phyloP scores from a whole-genome alignment of 805 yeast genomes.

The Brettanomyces bruxellensis region DNA sequence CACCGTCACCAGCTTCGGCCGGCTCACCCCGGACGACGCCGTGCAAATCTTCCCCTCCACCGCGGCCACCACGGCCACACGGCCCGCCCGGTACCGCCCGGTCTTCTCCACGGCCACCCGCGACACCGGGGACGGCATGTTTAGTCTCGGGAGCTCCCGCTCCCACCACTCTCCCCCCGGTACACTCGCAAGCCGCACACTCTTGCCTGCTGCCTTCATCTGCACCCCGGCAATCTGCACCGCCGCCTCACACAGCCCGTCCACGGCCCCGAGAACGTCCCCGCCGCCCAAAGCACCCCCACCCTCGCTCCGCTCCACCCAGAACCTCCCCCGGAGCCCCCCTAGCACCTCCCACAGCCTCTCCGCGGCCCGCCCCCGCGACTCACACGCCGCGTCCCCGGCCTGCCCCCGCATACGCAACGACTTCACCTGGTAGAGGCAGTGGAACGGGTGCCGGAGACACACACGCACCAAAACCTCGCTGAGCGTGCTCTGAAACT shows the following conservation, averaged over 20 bases:
- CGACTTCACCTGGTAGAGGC: constrained; percentile 54
- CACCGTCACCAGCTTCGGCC: constrained; percentile 70
- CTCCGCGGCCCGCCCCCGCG: constrained; percentile 45
- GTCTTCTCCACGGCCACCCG: constrained; percentile 32
- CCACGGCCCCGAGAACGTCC: constrained; percentile 32
- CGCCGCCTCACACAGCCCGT: constrained; percentile 40
- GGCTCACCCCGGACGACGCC: constrained; percentile 79
- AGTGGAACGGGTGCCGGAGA: constrained; percentile 59
- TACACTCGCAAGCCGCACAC: constrained; percentile 27
- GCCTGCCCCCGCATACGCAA: constrained; percentile 29
- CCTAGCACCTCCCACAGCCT: constrained; percentile 35
- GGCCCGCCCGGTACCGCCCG: constrained; percentile 29
- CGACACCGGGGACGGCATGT: constrained; percentile 63
- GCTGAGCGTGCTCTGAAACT: constrained; percentile 49
- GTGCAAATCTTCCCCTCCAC: constrained; percentile 41
- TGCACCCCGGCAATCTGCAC: constrained; percentile 41
- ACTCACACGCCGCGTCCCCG: constrained; percentile 30
- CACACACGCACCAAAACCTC: constrained; percentile 28
- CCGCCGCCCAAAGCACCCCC: background rate
- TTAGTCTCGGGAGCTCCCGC: constrained; percentile 29
- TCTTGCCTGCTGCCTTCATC: constrained; percentile 23
- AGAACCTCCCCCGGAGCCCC: background rate
- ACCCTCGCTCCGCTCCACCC: background rate
- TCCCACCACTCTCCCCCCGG: constrained; percentile 50
- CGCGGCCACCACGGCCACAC: constrained; percentile 25